phyloP scores from a whole-genome alignment of 345 rosid genomes.

The Citropsis articulata region DNA sequence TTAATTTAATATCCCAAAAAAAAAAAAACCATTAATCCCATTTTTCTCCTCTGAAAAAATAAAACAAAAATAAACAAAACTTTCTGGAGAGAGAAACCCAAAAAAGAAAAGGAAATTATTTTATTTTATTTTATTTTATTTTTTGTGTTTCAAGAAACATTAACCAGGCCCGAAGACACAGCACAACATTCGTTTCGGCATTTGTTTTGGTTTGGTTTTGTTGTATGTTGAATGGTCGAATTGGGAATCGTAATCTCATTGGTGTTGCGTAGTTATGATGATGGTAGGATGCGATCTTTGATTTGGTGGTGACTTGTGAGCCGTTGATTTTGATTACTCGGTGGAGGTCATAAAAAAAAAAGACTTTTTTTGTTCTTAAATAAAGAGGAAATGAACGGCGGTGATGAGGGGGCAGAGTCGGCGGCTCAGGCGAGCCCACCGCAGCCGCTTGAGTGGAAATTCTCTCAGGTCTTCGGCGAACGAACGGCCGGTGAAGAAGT shows the following conservation, averaged over 20 bases:
- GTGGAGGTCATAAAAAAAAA: background rate
- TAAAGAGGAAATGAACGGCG: constrained; percentile 51
- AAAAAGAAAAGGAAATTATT: background rate
- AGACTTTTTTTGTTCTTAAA: background rate
- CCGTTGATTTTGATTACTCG: constrained; percentile 20
- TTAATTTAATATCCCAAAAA: constrained; percentile 7
- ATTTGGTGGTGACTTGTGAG: constrained; percentile 22
- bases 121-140: constrained; percentile 8
- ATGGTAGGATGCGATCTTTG: constrained; percentile 37
- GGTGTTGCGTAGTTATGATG: background rate
- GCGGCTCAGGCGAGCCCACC: constrained; percentile 49
- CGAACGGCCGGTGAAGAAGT: constrained; percentile 91
- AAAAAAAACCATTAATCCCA: constrained; percentile 21
- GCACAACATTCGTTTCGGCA: constrained; percentile 3
- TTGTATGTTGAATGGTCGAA: constrained; percentile 31
- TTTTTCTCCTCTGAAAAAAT: constrained; percentile 34
- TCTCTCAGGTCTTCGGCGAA: constrained; percentile 94
- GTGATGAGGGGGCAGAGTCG: constrained; percentile 44
- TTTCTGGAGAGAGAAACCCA: constrained; percentile 28
- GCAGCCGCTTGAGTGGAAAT: constrained; percentile 78
- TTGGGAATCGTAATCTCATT: constrained; percentile 14
- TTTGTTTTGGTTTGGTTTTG: constrained; percentile 16
- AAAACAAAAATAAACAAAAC: constrained; percentile 7
- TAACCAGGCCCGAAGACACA: constrained; percentile 3
- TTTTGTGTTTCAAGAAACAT: constrained; percentile 17